These are phyloP conservation scores for Fusarium nematophilum DNA, from an alignment of 2,329 filamentous ascomycete species.

Conservation along the genomic window DNA sequence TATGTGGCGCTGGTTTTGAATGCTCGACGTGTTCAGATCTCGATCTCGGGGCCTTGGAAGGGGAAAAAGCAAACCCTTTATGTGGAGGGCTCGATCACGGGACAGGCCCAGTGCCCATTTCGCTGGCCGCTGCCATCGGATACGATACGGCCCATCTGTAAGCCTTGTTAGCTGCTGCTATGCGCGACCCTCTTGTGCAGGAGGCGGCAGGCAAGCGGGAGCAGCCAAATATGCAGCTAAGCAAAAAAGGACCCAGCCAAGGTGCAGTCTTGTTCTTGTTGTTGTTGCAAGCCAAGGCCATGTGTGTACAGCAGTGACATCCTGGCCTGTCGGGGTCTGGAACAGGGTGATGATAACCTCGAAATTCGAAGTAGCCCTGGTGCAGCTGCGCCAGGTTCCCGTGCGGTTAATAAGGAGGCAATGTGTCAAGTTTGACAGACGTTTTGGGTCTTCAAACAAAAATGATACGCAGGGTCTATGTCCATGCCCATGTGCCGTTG, in stretches of 20 bases:
- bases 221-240: constrained; percentile 1
- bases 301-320: background rate
- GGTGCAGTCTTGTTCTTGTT: background rate
- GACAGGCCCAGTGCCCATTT: background rate
- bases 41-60: background rate
- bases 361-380: background rate
- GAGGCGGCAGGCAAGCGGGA: constrained; percentile 5
- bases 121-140: background rate
- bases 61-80: constrained; percentile 4
- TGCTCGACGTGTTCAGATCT: background rate
- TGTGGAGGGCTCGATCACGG: background rate
- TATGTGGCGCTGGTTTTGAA: background rate
- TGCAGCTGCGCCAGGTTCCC: constrained; percentile 1
- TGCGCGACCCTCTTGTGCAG: constrained; percentile 1
- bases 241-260: constrained; percentile 8
- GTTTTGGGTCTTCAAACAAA: background rate
- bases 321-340: background rate
- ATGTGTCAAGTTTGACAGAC: constrained; percentile 4
- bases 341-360: constrained; percentile 1
- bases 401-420: background rate
- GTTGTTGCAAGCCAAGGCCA: constrained; percentile 5
- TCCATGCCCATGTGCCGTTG: background rate
- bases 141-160: background rate
- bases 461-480: background rate
- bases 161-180: background rate